Base-by-base conservation (phyloP, 495 filamentous ascomycete species). In the Viridothelium virens region DNA sequence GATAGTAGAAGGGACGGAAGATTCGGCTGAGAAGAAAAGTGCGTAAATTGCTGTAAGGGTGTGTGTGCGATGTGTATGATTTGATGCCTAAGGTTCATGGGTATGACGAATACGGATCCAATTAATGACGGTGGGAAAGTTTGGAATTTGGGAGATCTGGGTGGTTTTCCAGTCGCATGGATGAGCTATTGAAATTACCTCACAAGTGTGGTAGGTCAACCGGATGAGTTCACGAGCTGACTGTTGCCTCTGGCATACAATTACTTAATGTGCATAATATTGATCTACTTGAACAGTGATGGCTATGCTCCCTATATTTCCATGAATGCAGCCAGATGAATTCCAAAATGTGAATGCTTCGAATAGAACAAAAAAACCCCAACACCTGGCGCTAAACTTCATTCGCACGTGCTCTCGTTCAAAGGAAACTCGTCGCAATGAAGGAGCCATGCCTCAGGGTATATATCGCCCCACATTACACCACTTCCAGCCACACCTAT, bases 321-420 rank as follows among this genome's bases (percentile, higher is more conserved):
- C 53, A 33, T 34, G 36, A 53, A 53, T 53, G 48, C 48, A 53
- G 16, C 1, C 41, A 7, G 14, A 46, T 7, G 14, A 34, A 44
- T 14, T 34, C 25, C 18, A 59, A 7, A 33, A 7, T 36, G 11
- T 7, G 36, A 59, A 36, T 59, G 53, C 31, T 59, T 59, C 53
- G 3, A 59, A 36, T 31, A 5, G 36, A 9, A 31, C 31, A 59
- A 3, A 18, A 10, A 59, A 6, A 59, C 53, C 53, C 53, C 53
- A 59, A 59, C 53, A 59, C 53, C 53, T 59, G 36, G 53, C 53
- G 53, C 53, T 59, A 34, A 18, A 59, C 25, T 59, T 59, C 53
- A 59, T 36, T 59, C 31, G 18, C 31, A 36, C 53, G 31, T 59
- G 53, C 31, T 36, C 53, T 6, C 53, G 18, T 59, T 59, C 53